Percentiles rank a stretch among this genome's conserved stretches.
phyloP scores from a whole-genome alignment of 2,329 filamentous ascomycete species.

The Cercospora berteroae region DNA sequence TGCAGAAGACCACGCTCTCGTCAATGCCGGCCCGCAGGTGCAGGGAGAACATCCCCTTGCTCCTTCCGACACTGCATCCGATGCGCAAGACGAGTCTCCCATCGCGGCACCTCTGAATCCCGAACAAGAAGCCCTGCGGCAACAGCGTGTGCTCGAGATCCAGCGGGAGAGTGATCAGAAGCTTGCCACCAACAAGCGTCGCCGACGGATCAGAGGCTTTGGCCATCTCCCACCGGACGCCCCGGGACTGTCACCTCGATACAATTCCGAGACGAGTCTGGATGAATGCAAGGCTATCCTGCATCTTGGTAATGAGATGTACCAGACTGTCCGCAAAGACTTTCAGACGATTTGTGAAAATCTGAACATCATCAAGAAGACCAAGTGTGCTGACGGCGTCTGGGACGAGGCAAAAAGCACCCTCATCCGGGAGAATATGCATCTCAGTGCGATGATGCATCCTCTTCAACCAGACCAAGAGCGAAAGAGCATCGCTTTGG shows the following conservation, averaged over 20 bases:
- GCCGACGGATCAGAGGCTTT: slow-evolving; percentile 67
- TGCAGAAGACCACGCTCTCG: background rate
- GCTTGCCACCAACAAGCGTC: slow-evolving; percentile 63
- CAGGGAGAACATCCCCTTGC: background rate
- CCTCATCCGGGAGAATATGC: slow-evolving; percentile 62
- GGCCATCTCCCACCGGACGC: slow-evolving; percentile 66
- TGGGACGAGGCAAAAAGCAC: slow-evolving; percentile 71
- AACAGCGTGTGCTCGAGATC: slow-evolving; percentile 28
- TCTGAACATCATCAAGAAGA: slow-evolving; percentile 70
- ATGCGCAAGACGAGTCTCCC: background rate
- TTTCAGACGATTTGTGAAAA: slow-evolving; percentile 71
- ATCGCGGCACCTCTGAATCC: slow-evolving; percentile 16
- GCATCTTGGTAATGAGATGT: slow-evolving; percentile 61
- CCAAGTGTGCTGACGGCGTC: slow-evolving; percentile 65
- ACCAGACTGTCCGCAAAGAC: slow-evolving; percentile 62
- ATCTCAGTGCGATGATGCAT: slow-evolving; percentile 61
- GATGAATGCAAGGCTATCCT: slow-evolving; percentile 73
- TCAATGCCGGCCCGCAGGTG: background rate
- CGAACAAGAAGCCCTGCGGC: slow-evolving; percentile 26
- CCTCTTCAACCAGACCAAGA: slow-evolving; percentile 58
- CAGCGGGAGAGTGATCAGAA: slow-evolving; percentile 57
- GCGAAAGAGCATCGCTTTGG: slow-evolving; percentile 66
- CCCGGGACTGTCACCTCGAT: slow-evolving; percentile 63
- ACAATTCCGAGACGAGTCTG: slow-evolving; percentile 78
- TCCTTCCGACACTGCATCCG: background rate